phyloP scores from a whole-genome alignment of 805 yeast species.

The Maudiozyma barnettii region DNA sequence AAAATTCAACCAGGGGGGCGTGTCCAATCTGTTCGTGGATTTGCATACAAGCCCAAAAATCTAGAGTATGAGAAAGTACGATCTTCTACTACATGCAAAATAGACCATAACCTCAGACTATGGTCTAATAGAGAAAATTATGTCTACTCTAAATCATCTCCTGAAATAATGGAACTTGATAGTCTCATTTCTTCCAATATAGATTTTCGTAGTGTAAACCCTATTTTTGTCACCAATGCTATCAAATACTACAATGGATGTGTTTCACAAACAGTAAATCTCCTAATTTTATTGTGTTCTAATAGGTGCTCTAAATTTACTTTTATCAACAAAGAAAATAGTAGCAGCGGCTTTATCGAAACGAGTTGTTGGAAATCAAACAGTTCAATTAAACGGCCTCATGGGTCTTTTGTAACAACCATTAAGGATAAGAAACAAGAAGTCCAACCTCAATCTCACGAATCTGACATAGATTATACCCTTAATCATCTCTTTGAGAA shows the following conservation, averaged over 20 bases:
- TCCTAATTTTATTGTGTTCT: background rate
- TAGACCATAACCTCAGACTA: background rate
- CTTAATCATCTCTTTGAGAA: constrained; percentile 9
- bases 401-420: background rate
- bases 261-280: constrained; percentile 9
- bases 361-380: background rate
- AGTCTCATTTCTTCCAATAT: constrained; percentile 29
- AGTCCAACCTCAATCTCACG: too few species aligned
- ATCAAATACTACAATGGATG: constrained; percentile 39
- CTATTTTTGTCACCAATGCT: constrained; percentile 32
- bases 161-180: constrained; percentile 30
- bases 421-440: too few species aligned
- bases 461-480: background rate
- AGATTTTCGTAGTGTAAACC: constrained; percentile 29
- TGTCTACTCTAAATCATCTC: constrained; percentile 3
- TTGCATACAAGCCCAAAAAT: constrained; percentile 8
- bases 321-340: background rate
- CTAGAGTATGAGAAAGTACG: background rate
- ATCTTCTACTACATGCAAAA: background rate
- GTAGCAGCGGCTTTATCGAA: background rate
- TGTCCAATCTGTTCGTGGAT: constrained; percentile 28
- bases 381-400: background rate
- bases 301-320: constrained; percentile 2
- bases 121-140: constrained; percentile 2
- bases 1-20: constrained; percentile 19